Percentiles rank a stretch among this genome's conserved stretches.
Evolutionary conservation across 306 rosid genomes (phyloP).

Genomic region (Pterocarpus santalinus): DNA sequence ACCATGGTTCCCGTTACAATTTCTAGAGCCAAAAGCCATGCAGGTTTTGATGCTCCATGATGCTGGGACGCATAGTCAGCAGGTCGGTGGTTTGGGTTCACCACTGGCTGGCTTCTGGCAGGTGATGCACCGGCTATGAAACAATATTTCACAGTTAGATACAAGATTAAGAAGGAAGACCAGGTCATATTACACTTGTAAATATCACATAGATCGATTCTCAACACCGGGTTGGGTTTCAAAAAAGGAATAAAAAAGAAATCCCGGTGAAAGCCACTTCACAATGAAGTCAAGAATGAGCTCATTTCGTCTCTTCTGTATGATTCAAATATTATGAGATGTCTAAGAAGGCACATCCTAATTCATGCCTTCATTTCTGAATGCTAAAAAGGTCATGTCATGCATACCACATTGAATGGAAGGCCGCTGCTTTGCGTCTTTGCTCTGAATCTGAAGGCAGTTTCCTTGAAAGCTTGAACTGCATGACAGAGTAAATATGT

Average conservation of each 20-base stretch:
- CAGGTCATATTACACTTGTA: slow-evolving; percentile 9
- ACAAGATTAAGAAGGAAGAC: slow-evolving; percentile 12
- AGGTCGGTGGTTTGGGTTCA: slow-evolving; percentile 49
- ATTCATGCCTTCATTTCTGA: slow-evolving; percentile 29
- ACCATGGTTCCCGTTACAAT: slow-evolving; percentile 79
- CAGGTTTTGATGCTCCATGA: slow-evolving; percentile 70
- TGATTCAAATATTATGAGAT: slow-evolving; percentile 25
- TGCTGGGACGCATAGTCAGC: slow-evolving; percentile 55
- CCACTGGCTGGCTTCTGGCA: slow-evolving; percentile 65
- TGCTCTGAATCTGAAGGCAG: slow-evolving; percentile 79
- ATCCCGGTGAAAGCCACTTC: slow-evolving; percentile 27
- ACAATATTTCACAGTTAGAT: slow-evolving; percentile 38
- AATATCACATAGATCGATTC: slow-evolving; percentile 32
- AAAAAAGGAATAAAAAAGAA: slow-evolving; percentile 28
- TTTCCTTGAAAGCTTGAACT: slow-evolving; percentile 93
- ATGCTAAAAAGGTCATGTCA: slow-evolving; percentile 39
- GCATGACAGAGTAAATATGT: slow-evolving; percentile 39
- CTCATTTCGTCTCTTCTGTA: background rate
- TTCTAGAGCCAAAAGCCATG: slow-evolving; percentile 91
- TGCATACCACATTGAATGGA: slow-evolving; percentile 72
- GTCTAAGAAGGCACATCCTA: slow-evolving; percentile 15
- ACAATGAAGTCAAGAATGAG: slow-evolving; percentile 24
- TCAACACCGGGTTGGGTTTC: slow-evolving; percentile 28
- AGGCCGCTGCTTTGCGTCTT: slow-evolving; percentile 74
- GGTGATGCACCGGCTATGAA: slow-evolving; percentile 68